Base-by-base conservation (phyloP, 768 basidiomycete genomes). In the Cyathus striatus region DNA sequence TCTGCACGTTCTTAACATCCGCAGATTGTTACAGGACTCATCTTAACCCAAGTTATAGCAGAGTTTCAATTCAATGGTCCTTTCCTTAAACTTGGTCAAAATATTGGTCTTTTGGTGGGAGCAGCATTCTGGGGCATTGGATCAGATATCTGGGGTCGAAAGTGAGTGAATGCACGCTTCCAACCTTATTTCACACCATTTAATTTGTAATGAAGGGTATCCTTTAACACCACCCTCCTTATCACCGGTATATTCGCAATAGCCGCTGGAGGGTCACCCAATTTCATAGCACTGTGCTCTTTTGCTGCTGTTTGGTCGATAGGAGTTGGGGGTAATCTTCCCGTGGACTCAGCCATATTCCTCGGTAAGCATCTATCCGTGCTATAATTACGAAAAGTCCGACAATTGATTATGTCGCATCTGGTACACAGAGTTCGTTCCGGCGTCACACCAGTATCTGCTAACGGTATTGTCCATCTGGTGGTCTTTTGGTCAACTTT, bases 401-500 rank as follows among this genome's bases (percentile, higher is more conserved):
- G 13, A 16, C 30, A 12, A 32, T 16, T 20, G 21, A 37, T 13
- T 10, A 10, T 3, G 21, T n/a, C 20, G 20, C 35, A 20, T 37
- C 35, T 20, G n/a, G 30, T 18, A 32, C n/a, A 10, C 21, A 81
- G 83, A 89, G 51, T 86, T 85, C 52, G 55, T 85, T 0, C 86
- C 86, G 0, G 74, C 75, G 2, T 76, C 78, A 1, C 83, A 88
- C 47, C 87, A 89, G 52, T 88, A 86, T 52, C 68, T 90, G 3
- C 65, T 89, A 24, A 87, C 86, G 0, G 64, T 88, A 12, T 69
- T 89, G 14, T 86, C 85, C 0, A 75, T 87, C 26, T 89, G 83
- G 81, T 90, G 87, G 87, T 81, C 83, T 4, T 68, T 88, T 24
- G 85, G 85, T 2, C 86, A 87, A 55, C 70, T 87, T 1, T 54